Base-by-base conservation (phyloP, 2,329 filamentous ascomycete genomes). In the Arthroderma uncinatum region DNA sequence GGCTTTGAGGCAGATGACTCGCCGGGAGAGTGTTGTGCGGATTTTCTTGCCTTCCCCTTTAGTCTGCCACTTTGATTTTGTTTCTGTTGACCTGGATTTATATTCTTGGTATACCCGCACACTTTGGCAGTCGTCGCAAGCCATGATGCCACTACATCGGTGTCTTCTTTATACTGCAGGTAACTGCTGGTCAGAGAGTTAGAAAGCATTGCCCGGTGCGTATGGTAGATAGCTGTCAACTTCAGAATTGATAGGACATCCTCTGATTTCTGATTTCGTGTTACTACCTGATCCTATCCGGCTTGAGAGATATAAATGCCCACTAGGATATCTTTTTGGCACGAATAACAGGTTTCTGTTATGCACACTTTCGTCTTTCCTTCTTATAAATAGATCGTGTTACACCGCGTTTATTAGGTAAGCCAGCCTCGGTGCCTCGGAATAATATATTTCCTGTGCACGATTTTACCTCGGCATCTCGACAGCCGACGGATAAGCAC, bases 121-220 rank as follows among this genome's bases (percentile, higher is more conserved):
- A 54, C 50, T 48, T 56, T 60, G 9, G 68, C 66, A 12, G 66
- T 67, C 1, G 34, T 61, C 12, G 61, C 64, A 1, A 69, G 64
- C 65, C 66, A 70, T 55, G 58, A 55, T 19, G 64, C 64, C 14
- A 70, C 62, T 12, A 54, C 50, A 42, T 68, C 54, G 3, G 64
- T 67, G 57, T 68, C 66, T 33, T 59, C 42, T 52, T 67, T 69
- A 62, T 67, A 68, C 42, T 65, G 63, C 33, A 59, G 48, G 28
- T 68, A 67, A 21, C 57, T 64, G 48, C 61, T 65, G 2, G 50
- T 58, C 1, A 66, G 52, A 37, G 58, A 62, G 6, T 62, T 50
- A 1, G 63, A 59, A 14, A 63, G 57, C 53, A 63, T 67, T 23
- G 14, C n/a, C 2, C 6, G 19, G 39, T 30, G n/a, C n/a, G n/a